phyloP scores from a whole-genome alignment of 495 filamentous ascomycete species.

The Tuber indicum region DNA sequence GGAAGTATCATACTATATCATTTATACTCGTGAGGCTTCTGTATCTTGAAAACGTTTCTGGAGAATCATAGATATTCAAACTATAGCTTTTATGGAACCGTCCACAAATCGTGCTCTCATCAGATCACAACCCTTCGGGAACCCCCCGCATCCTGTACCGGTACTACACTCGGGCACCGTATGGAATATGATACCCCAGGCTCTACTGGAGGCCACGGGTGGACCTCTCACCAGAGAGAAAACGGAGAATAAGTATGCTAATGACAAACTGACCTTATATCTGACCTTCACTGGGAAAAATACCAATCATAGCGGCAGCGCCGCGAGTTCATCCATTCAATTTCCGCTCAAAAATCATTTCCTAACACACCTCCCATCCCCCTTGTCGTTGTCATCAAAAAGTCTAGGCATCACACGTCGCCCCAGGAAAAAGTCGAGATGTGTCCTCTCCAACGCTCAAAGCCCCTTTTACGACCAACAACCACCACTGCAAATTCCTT shows the following conservation, averaged over 20 bases:
- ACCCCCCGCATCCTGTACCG: no score
- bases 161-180: background rate
- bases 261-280: background rate
- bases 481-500: background rate
- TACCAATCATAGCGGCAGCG: background rate
- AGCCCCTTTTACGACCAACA: background rate
- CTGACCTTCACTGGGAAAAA: background rate
- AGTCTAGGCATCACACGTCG: background rate
- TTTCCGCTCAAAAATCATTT: background rate
- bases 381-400: conserved; percentile 2
- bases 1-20: background rate
- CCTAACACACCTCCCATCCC: background rate
- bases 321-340: background rate
- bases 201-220: background rate
- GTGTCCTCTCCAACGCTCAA: conserved; percentile 21
- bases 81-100: background rate
- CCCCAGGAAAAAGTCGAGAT: conserved; percentile 33
- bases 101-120: background rate
- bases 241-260: background rate
- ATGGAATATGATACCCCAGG: no score
- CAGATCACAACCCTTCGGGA: background rate
- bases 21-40: background rate
- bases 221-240: background rate
- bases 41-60: background rate
- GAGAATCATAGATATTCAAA: background rate